phyloP scores from a whole-genome alignment of 2,329 filamentous ascomycete species.

The Hypomyces perniciosus region DNA sequence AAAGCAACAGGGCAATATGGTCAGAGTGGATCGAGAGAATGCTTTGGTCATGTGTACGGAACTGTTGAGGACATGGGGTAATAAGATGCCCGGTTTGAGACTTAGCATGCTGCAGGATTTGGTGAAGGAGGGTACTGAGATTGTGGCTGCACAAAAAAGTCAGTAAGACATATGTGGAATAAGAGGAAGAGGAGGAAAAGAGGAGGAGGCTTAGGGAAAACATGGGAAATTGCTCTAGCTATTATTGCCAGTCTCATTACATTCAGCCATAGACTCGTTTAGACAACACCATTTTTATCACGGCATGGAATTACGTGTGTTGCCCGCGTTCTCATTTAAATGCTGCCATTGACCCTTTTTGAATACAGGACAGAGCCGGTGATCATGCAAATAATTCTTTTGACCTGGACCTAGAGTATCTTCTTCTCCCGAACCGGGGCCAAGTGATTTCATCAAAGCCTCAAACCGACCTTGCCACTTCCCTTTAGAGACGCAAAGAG shows the following conservation, averaged over 20 bases:
- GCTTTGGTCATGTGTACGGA: constrained; percentile 53
- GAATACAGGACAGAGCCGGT: constrained; percentile 30
- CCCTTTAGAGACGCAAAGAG: constrained; percentile 34
- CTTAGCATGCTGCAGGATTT: constrained; percentile 41
- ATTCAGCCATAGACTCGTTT: neutral
- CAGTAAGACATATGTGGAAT: constrained; percentile 3
- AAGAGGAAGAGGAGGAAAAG: neutral
- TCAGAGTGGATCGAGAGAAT: constrained; percentile 54
- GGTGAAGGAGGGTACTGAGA: constrained; percentile 43
- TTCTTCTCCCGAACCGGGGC: constrained; percentile 30
- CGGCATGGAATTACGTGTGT: constrained; percentile 9
- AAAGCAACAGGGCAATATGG: constrained; percentile 38
- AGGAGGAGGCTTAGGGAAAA: neutral
- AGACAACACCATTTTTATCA: constrained; percentile 11
- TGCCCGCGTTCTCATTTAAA: constrained; percentile 9
- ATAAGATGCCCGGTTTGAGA: constrained; percentile 34
- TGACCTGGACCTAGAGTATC: constrained; percentile 37
- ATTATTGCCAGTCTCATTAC: neutral
- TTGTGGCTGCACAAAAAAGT: constrained; percentile 29
- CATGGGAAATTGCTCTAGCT: neutral
- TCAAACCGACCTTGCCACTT: constrained; percentile 34
- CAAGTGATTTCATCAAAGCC: constrained; percentile 30
- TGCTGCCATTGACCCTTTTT: constrained; percentile 25
- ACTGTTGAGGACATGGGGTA: constrained; percentile 40
- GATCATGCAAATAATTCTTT: constrained; percentile 38